Evolutionary conservation across 2,329 filamentous ascomycete genomes (phyloP), one percentile per base, ranked within the genome.

Genomic region (Monosporascus cannonballus): DNA sequence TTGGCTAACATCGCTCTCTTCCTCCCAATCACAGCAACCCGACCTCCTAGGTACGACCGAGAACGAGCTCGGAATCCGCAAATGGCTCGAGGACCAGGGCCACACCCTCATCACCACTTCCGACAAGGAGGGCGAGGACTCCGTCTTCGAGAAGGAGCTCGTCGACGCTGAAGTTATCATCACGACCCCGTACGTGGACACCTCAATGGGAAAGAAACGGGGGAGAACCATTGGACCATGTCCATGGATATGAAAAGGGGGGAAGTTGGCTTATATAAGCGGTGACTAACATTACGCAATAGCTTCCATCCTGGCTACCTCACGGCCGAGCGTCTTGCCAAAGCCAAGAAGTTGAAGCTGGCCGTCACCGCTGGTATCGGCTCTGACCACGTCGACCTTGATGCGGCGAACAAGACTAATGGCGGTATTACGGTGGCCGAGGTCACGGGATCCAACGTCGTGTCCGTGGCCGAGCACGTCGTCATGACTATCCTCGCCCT

Each of bases 301-400:
- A 95, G 90, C 70, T 97, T 97, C 87, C 93, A 97, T 80, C 93
- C 93, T 51, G 94, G 93, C 60, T 99, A 99, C 81, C 87, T 99
- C 54, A 97, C 89, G 48, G 90, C 90, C 51, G 93, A 97, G 79
- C 92, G 94, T 69, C 85, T 99, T 52, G 90, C 90, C 67, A 96
- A 94, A 80, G 94, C 94, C 63, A 97, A 97, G 88, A 97, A 99
- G 54, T 88, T 99, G 68, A 97, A 97, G 85, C 80, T 99, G 57
- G 93, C 93, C 71, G 77, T 99, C 73, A 99, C 94, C 49, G 94
- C 94, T 65, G 94, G 94, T 79, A 96, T 99, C 69, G 94, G 94
- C 63, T 97, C 93, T 50, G 94, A 99, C 78, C 94, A 99, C 75
- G 90, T 99, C 71, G 94, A 99, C 77, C 84, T 97, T 59, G 85